Percentiles rank a stretch among this genome's conserved stretches.
phyloP scores from a whole-genome alignment of 345 rosid genomes.

The Syzygium grande region DNA sequence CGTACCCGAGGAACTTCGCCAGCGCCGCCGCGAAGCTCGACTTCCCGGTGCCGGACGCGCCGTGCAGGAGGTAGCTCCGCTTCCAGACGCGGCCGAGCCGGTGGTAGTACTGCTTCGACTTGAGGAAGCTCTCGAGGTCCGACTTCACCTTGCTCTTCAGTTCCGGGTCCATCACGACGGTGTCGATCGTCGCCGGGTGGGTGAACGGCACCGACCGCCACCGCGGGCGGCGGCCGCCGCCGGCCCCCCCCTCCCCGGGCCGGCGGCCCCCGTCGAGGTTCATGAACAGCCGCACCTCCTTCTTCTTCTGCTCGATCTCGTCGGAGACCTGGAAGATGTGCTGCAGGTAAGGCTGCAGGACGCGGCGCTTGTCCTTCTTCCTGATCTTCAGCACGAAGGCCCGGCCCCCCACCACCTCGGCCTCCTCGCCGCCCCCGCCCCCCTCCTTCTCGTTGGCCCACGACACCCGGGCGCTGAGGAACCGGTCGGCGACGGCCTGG shows the following conservation, averaged over 20 bases:
- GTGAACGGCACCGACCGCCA: slow-evolving; percentile 51
- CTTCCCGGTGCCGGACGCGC: slow-evolving; percentile 60
- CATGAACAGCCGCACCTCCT: slow-evolving; percentile 29
- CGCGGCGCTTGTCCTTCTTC: slow-evolving; percentile 42
- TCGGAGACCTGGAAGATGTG: slow-evolving; percentile 39
- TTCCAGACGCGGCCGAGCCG: slow-evolving; percentile 64
- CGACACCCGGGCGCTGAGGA: slow-evolving; percentile 41
- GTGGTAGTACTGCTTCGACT: slow-evolving; percentile 53
- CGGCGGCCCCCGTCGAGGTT: slow-evolving; percentile 8
- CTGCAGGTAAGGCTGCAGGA: slow-evolving; percentile 64
- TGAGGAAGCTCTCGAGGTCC: slow-evolving; percentile 54
- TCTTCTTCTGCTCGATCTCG: slow-evolving; percentile 30
- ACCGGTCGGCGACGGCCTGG: slow-evolving; percentile 32
- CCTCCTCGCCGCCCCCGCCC: neutral
- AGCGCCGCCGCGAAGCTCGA: slow-evolving; percentile 50
- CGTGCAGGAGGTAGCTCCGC: slow-evolving; percentile 58
- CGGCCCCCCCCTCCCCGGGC: neutral
- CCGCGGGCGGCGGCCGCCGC: slow-evolving; percentile 23
- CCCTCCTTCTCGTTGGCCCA: slow-evolving; percentile 35
- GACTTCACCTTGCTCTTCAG: slow-evolving; percentile 38
- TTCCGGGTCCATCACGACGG: slow-evolving; percentile 49
- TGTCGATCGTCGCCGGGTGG: slow-evolving; percentile 56
- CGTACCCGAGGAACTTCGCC: slow-evolving; percentile 49
- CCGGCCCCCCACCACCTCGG: neutral
- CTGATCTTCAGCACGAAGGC: slow-evolving; percentile 36